Percentiles rank a stretch among this genome's conserved stretches.
Evolutionary conservation across 2,329 filamentous ascomycete genomes (phyloP).

Genomic region (Pseudogymnoascus sp.): DNA sequence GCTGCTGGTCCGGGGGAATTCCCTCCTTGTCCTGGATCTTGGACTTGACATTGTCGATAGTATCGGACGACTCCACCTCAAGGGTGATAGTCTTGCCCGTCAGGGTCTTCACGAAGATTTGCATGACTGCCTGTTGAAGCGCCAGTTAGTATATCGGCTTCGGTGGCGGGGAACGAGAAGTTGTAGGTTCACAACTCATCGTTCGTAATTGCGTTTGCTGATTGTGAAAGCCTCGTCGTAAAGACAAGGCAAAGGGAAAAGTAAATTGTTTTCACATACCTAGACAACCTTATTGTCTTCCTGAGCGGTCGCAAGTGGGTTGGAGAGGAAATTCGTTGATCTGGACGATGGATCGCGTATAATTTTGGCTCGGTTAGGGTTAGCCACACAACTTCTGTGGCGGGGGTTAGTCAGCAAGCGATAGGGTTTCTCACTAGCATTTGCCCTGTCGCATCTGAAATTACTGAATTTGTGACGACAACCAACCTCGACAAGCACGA

Average conservation of each 20-base stretch:
- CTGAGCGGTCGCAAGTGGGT: conserved; percentile 23
- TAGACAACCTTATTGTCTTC: conserved; percentile 31
- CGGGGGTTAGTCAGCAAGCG: conserved; percentile 1
- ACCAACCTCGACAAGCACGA: conserved; percentile 12
- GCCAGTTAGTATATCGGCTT: background rate
- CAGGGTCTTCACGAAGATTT: conserved; percentile 74
- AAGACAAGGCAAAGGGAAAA: background rate
- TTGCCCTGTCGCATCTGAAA: conserved; percentile 5
- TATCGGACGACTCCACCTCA: conserved; percentile 99
- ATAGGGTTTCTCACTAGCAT: conserved; percentile 11
- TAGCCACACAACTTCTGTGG: background rate
- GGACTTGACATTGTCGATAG: conserved; percentile 99
- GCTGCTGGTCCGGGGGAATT: conserved; percentile 98
- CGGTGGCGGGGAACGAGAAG: background rate
- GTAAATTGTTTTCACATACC: conserved; percentile 18
- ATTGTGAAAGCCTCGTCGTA: background rate
- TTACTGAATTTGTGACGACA: background rate
- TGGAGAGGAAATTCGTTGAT: conserved; percentile 10
- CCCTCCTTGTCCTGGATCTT: conserved; percentile 99
- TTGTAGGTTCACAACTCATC: background rate
- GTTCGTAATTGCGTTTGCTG: background rate
- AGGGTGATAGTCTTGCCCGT: conserved; percentile 99
- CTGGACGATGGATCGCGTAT: background rate
- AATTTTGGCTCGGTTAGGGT: conserved; percentile 8
- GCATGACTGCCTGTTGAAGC: conserved; percentile 51